A percentile compares a stretch with the other conserved stretches of the same genome.
Conservation (phyloP, 176 grass and related monocot genomes). For the Oryza brachyantha region DNA sequence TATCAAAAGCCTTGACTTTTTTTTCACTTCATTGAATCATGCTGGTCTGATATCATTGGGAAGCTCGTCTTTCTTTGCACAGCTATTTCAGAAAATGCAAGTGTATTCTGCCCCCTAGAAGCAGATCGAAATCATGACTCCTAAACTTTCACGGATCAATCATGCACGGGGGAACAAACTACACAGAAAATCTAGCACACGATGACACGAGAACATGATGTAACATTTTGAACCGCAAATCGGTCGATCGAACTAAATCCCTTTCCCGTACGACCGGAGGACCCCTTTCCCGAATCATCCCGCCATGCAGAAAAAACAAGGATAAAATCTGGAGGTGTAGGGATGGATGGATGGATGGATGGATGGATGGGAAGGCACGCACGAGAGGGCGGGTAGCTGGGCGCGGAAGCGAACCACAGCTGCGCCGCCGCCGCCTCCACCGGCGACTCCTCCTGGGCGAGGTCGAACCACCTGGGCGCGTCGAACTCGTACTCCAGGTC, state of each 20-base stretch:
- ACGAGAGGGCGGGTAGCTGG: slow-evolving; percentile 91
- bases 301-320: not conserved
- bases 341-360: no score
- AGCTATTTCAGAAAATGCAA: not conserved
- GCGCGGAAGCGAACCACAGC: slow-evolving; percentile 67
- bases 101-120: not conserved
- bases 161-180: not conserved
- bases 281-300: not conserved
- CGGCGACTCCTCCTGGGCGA: slow-evolving; percentile 53
- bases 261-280: not conserved
- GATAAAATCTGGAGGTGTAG: not conserved
- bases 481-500: slow-evolving; percentile 97
- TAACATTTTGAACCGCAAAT: slow-evolving; percentile 9
- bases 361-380: slow-evolving; percentile 10
- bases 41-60: not conserved
- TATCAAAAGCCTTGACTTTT: not conserved
- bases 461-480: slow-evolving; percentile 82
- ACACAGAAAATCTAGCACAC: not conserved
- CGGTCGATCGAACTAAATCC: not conserved
- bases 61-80: not conserved
- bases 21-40: not conserved
- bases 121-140: not conserved
- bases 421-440: slow-evolving; percentile 47
- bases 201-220: not conserved
- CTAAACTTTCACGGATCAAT: not conserved